These are phyloP conservation scores for Paulinella micropora DNA, from an alignment of 78 protist genomes.

Conservation along the genomic window DNA sequence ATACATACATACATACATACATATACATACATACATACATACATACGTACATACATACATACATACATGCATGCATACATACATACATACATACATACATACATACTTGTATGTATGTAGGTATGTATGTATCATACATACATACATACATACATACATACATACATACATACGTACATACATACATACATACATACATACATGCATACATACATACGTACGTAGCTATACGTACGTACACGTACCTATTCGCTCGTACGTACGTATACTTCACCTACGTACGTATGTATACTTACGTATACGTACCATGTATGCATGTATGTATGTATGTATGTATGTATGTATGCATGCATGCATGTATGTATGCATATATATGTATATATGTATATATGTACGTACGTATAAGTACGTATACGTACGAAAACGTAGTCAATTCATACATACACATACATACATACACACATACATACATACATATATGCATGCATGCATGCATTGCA, in stretches of 20 bases:
- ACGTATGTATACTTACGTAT: not conserved
- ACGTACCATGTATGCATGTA: not conserved
- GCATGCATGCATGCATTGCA: not conserved
- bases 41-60: not conserved
- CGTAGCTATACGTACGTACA: not conserved
- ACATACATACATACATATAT: not conserved
- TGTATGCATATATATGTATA: not conserved
- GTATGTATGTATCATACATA: not conserved
- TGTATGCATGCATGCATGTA: not conserved
- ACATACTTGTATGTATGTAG: not conserved
- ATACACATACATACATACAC: not conserved
- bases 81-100: not conserved
- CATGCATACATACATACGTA: not conserved
- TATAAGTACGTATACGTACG: not conserved
- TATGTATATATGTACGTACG: not conserved
- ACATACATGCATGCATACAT: not conserved
- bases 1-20: not conserved
- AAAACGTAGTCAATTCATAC: not conserved
- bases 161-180: not conserved
- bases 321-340: not conserved
- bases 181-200: not conserved
- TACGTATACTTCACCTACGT: not conserved
- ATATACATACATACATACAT: not conserved
- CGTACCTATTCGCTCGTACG: not conserved
- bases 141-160: not conserved